Base-by-base conservation (phyloP, 2,329 filamentous ascomycete species). In the Stagonosporopsis vannaccii region DNA sequence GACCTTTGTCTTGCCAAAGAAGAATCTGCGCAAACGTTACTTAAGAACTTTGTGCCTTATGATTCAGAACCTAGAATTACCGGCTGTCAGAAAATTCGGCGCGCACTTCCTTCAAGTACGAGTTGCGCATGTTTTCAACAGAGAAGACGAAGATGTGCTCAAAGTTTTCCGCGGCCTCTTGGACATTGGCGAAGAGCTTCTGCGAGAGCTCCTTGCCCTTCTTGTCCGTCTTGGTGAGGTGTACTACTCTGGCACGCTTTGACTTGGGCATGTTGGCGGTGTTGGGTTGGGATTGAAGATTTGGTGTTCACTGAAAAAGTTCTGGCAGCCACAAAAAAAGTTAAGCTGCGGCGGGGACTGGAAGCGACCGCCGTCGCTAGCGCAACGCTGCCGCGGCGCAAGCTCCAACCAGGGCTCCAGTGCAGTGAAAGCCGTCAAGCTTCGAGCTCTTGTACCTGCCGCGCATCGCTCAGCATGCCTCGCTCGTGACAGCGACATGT, bases 1-100 rank as follows among this genome's bases (percentile, higher is more conserved):
- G 77, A 99, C 93, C 81, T 98, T 98, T 58, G 94, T 98, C 83
- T 98, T 99, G 80, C 94, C 95, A 79, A 97, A 98, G 87, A 98
- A 98, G 76, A 99, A 82, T 69, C 93, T 95, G 69, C 43, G 41
- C 41, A 55, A 30, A 39, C 40, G 51, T 72, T 59, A 70, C 53
- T 51, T 51, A 48, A 50, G 49, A 56, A 51, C 49, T 56, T 56
- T 51, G 53, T 56, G 53, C 42, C 53, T 56, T 56, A 56, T 56
- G 53, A 56, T 51, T 56, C 53, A 25, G 17, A 42, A 51, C 53
- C 53, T 56, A 56, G 19, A 50, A 83, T 66, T 80, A 95, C 91
- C 90, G 87, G 82, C 90, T 90, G 80, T 97, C 92, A 45, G 84
- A 83, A 68, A 97, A 88, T 70, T 97, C 90, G 65, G 87, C 85